phyloP scores from a whole-genome alignment of 2,329 filamentous ascomycete genomes.

The Cladosporium sp. region DNA sequence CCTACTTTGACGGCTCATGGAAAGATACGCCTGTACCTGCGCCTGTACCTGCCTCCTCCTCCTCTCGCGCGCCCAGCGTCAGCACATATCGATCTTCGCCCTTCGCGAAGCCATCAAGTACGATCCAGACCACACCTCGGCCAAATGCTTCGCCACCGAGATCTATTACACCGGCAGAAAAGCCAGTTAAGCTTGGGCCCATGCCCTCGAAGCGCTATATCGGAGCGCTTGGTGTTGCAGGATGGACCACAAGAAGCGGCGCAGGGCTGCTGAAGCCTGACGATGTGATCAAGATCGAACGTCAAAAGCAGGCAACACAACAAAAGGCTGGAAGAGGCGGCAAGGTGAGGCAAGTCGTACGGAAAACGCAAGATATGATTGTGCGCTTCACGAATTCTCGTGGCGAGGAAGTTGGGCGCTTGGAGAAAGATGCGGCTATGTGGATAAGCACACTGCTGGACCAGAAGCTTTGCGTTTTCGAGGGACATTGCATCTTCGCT shows the following conservation, averaged over 20 bases:
- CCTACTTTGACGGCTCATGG: conserved; percentile 62
- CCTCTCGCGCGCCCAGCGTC: conserved; percentile 17
- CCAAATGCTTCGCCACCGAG: conserved; percentile 1
- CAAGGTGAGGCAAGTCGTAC: conserved; percentile 46
- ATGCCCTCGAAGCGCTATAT: conserved; percentile 68
- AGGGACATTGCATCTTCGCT: conserved; percentile 82
- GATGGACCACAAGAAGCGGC: conserved; percentile 87
- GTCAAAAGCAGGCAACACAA: conserved; percentile 66
- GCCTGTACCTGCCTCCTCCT: no score
- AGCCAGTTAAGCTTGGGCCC: conserved; percentile 18
- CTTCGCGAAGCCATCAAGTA: background rate
- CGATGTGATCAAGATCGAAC: conserved; percentile 79
- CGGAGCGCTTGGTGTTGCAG: conserved; percentile 85
- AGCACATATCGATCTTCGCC: conserved; percentile 5
- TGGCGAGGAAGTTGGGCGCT: conserved; percentile 77
- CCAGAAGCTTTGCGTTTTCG: conserved; percentile 80
- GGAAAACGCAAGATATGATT: conserved; percentile 73
- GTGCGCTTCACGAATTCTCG: conserved; percentile 80
- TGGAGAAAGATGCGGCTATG: conserved; percentile 79
- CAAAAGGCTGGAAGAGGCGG: conserved; percentile 37
- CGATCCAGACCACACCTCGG: conserved; percentile 6
- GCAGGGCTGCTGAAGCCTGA: conserved; percentile 69
- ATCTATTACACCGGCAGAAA: background rate
- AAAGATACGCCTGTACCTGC: conserved; percentile 30
- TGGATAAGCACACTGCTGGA: conserved; percentile 94